Base-by-base conservation (phyloP, 73 alveolate genomes). In the Stentor roeselii region DNA sequence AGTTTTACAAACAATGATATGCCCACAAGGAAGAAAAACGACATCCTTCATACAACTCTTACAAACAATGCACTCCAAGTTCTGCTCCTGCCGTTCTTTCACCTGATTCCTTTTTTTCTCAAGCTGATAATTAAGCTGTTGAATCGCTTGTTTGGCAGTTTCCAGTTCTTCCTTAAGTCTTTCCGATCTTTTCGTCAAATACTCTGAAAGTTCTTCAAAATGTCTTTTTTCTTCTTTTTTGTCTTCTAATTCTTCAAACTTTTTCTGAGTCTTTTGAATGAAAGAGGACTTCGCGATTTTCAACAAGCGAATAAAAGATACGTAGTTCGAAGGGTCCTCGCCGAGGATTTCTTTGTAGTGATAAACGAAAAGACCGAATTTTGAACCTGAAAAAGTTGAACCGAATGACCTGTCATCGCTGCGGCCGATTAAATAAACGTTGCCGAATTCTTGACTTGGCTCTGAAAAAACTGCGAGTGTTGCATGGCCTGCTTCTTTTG, bases 11-110 rank as follows among this genome's bases (percentile, higher is more conserved):
- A 32, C 41, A 67, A 67, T 40, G 34, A 67, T 67, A 67, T 67
- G 80, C 80, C 80, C 80, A 67, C 80, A 67, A 15, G 80, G 80
- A 15, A 67, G 34, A 67, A 67, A 67, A 3, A 67, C 80, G 2
- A 67, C 2, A 67, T 67, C 37, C 37, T 67, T 67, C 80, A 67
- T 67, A 67, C 42, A 67, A 67, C 37, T 67, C 41, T 40, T 67
- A 67, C 80, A 67, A 67, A 67, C 27, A 36, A 67, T 1, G 41
- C 80, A 67, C 34, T 67, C 80, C 37, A 67, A 30, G 34, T 30
- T 32, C 34, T 67, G 37, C 0, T 67, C 80, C 21, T 50, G 67
- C 21, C 67, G 6, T 50, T 50, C 67, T 50, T 50, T 50, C 67
- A 50, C 6, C n/a, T 67, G 1, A 1, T 27, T 21, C 42, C 34